Conservation (phyloP, 73 alveolate genomes). For the Tetrahymena thermophila region DNA sequence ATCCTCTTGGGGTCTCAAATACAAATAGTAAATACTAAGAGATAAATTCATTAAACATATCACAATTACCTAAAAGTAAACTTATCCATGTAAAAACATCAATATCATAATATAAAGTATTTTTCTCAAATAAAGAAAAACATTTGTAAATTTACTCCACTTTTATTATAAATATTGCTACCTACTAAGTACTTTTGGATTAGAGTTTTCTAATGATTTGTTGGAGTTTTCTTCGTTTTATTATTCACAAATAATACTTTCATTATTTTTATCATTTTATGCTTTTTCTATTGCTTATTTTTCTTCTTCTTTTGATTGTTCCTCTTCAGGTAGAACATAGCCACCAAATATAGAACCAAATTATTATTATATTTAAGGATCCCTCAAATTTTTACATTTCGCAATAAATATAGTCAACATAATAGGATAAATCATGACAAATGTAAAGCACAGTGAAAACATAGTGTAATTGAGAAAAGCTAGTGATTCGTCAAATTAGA, state of each 20-base stretch:
- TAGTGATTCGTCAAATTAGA: neutral
- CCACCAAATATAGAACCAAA: neutral
- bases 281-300: neutral
- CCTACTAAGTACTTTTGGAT: neutral
- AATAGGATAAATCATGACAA: neutral
- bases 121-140: neutral
- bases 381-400: neutral
- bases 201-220: neutral
- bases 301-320: neutral
- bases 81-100: neutral
- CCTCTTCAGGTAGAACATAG: neutral
- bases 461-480: neutral
- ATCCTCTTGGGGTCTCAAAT: neutral
- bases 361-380: neutral
- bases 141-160: neutral
- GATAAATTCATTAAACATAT: neutral
- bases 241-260: neutral
- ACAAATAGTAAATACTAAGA: neutral
- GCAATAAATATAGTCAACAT: neutral
- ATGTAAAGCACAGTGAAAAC: neutral
- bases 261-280: neutral
- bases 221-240: neutral
- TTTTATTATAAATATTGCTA: neutral
- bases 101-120: neutral
- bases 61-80: neutral